Base-by-base conservation (phyloP, 352 stramenopile species). In the Plasmopara halstedii region DNA sequence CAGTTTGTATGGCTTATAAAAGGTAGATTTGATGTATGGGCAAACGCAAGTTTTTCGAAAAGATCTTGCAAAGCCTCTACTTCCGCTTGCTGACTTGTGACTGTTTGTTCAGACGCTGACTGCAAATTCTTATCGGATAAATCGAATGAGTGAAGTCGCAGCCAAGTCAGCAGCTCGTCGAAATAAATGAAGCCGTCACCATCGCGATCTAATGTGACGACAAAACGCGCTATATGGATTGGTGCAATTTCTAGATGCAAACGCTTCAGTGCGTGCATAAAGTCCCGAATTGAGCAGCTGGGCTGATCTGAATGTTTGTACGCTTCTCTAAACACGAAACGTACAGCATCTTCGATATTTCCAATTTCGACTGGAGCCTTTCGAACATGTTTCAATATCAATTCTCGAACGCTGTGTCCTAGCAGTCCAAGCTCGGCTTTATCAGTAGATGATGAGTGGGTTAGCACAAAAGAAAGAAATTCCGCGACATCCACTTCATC, bases 401-500 rank as follows among this genome's bases (percentile, higher is more conserved):
- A 52, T 43, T 72, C 62, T 19, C 75, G 70, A 4, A 88, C 46
- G 18, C 55, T 60, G 10, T 63, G 65, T 2, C 69, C 67, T 9
- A 85, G 41, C 15, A 86, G 58, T 2, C 73, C 74, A 22, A 89
- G 52, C 37, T 85, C 68, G 25, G 66, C 56, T 29, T 57, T 38
- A 9, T 49, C 11, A 29, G 19, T 36, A 31, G 42, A n/a, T 49
- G 45, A 46, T 14, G 52, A 53, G 25, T 66, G 40, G 19, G 66
- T 58, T 1, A 90, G 52, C 7, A 80, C 69, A 42, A 90, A 90
- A 3, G 78, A 86, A 26, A 85, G 80, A 50, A 88, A 88, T 43
- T 90, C 75, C 3, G 56, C 45, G 11, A 86, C 83, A 18, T 67
- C 67, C 9, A 90, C 42, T 15, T 40, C 65, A 8, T 63, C 62